Base-by-base conservation (phyloP, 2,329 filamentous ascomycete genomes). In the Torrubiella hemipterigena region DNA sequence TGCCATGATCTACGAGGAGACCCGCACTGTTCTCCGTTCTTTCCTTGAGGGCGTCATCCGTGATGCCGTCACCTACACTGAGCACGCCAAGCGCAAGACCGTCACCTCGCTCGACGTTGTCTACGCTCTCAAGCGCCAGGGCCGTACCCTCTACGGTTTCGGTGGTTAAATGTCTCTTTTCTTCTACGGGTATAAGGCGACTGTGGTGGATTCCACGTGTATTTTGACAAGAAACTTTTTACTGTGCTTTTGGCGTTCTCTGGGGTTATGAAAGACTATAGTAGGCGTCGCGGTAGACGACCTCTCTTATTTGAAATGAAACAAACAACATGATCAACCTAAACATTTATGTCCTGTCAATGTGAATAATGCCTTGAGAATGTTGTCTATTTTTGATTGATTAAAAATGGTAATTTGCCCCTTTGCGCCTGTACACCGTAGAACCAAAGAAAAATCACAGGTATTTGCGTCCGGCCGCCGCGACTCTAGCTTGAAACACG, bases 391-490 rank as follows among this genome's bases (percentile, higher is more conserved):
- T n/a, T n/a, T n/a, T n/a, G n/a, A n/a, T n/a, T n/a, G n/a, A n/a
- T n/a, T n/a, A n/a, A n/a, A n/a, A n/a, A n/a, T n/a, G n/a, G n/a
- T n/a, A n/a, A n/a, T n/a, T n/a, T n/a, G n/a, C n/a, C n/a, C n/a
- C n/a, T n/a, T n/a, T n/a, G n/a, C n/a, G n/a, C n/a, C n/a, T n/a
- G n/a, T n/a, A n/a, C n/a, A n/a, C n/a, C n/a, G n/a, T n/a, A n/a
- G n/a, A n/a, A n/a, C n/a, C n/a, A n/a, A n/a, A n/a, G n/a, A n/a
- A n/a, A n/a, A n/a, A n/a, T 67, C 56, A 94, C 36, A 95, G 55
- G 59, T 91, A 95, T 58, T 96, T 98, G 60, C 84, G 85, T 43
- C 86, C 91, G 1, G 89, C 89, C 3, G 84, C 84, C 2, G 75
- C 77, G 14, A 98, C 86, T 48, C 82, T 73, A 34, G 73, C 65